Conservation (phyloP, 2,329 filamentous ascomycete species). For the Monosporascus sp. region DNA sequence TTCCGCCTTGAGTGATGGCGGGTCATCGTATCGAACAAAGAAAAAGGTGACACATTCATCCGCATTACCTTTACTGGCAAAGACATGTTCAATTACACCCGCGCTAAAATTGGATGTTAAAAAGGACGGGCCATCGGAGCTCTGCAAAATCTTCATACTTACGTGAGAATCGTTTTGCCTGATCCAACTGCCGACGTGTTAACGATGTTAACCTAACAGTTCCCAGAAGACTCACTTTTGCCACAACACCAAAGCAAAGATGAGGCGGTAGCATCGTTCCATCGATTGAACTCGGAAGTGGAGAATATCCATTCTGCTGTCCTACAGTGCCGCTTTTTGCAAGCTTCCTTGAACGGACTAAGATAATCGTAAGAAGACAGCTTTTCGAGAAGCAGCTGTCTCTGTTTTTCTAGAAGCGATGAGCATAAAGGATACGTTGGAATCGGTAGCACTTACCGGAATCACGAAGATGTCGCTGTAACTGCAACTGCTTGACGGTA, state of each 20-base stretch:
- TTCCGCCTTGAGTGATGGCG: conserved; percentile 11
- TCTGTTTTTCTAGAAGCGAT: background rate
- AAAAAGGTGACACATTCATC: conserved; percentile 18
- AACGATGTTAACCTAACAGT: background rate
- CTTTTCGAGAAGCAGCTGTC: conserved; percentile 19
- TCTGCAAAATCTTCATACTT: background rate
- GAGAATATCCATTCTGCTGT: conserved; percentile 15
- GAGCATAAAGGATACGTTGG: too few species aligned
- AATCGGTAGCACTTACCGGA: too few species aligned
- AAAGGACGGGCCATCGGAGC: too few species aligned
- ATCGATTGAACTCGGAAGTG: conserved; percentile 1
- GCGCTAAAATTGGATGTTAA: conserved; percentile 4
- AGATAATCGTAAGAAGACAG: conserved; percentile 22
- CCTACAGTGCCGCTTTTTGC: conserved; percentile 18
- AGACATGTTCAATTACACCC: conserved; percentile 13
- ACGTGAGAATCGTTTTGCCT: conserved; percentile 20
- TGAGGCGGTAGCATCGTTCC: conserved; percentile 13
- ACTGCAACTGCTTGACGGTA: too few species aligned
- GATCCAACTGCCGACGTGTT: conserved; percentile 17
- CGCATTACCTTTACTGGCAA: conserved; percentile 1
- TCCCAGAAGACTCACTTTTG: conserved; percentile 19
- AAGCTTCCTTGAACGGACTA: conserved; percentile 19
- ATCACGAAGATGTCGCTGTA: too few species aligned
- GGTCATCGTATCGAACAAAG: conserved; percentile 16
- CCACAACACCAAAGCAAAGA: conserved; percentile 24